Percentiles rank a stretch among this genome's conserved stretches.
phyloP scores from a whole-genome alignment of 1,284 basidiomycete species.

The Cerioporus squamosus region DNA sequence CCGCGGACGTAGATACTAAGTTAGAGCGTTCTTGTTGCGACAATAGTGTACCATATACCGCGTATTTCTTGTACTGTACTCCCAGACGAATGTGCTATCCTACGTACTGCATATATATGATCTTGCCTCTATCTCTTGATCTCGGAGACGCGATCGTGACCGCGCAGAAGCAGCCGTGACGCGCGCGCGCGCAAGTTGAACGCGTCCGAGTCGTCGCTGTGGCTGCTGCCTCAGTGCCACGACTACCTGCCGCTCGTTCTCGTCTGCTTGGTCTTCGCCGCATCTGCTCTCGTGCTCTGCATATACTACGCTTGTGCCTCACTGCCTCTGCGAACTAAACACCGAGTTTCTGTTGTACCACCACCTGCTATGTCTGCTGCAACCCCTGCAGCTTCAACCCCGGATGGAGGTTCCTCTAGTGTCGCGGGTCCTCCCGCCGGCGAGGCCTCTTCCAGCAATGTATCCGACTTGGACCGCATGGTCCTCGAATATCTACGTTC shows the following conservation, averaged over 20 bases:
- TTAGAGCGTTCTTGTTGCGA: not conserved
- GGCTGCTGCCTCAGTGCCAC: constrained; percentile 1
- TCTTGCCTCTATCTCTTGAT: not conserved
- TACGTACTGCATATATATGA: not conserved
- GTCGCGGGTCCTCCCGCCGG: constrained; percentile 20
- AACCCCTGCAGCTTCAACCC: constrained; percentile 46
- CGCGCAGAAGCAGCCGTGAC: not conserved
- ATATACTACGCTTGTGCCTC: not conserved
- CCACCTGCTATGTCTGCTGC: constrained; percentile 44
- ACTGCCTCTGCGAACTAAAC: not conserved
- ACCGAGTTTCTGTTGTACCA: constrained; percentile 12
- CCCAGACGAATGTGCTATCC: not conserved
- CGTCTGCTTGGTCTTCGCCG: not conserved
- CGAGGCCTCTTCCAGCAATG: constrained; percentile 21
- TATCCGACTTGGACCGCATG: constrained; percentile 55
- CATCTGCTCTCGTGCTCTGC: not conserved
- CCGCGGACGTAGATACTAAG: not conserved
- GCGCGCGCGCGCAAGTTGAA: constrained; percentile 9
- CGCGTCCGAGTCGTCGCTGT: constrained; percentile 8
- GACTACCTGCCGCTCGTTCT: not conserved
- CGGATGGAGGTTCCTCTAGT: constrained; percentile 34
- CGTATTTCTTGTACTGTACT: constrained; percentile 1
- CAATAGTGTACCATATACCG: constrained; percentile 8
- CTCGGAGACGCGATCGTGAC: not conserved
- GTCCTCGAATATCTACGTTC: constrained; percentile 86